phyloP scores from a whole-genome alignment of 306 rosid genomes.

The peach (Prunus persica) region Prunus_persica_NCBIv2 NC_034015.1:15256501-15257000 shows the following conservation, averaged over 20 bases:
- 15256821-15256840: constrained; percentile 58
- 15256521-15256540: no score
- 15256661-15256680: no score
- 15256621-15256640: no score
- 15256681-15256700: no score
- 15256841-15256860: constrained; percentile 64
- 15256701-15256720: background rate
- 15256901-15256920: constrained; percentile 57
- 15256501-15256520: no score
- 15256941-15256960: constrained; percentile 77
- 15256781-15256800: background rate
- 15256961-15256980: constrained; percentile 57
- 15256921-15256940: constrained; percentile 41
- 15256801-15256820: constrained; percentile 61
- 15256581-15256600: background rate
- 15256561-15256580: background rate
- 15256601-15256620: no score
- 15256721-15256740: background rate
- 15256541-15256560: no score
- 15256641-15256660: no score
- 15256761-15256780: background rate
- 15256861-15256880: constrained; percentile 61
- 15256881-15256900: constrained; percentile 49
- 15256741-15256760: background rate
- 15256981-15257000: constrained; percentile 65